Base-by-base conservation (phyloP, 352 stramenopile genomes). In the Phytophthora multivora region DNA sequence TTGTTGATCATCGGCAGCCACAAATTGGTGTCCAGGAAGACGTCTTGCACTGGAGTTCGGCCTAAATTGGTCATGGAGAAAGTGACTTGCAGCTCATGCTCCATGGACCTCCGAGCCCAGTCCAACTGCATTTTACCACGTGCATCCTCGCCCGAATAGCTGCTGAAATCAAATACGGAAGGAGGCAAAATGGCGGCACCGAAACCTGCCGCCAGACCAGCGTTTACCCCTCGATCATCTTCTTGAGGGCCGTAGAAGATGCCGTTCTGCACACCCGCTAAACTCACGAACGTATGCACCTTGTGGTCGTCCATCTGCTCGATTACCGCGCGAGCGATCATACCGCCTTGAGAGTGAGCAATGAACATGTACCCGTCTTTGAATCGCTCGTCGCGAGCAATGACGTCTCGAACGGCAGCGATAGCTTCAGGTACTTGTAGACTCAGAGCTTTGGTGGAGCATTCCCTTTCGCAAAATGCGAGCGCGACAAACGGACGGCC, bases 301-400 rank as follows among this genome's bases (percentile, higher is more conserved):
- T 77, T 71, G 65, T 86, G 76, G 47, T 83, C 70, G 42, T 86
- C 71, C 76, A 79, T 79, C 16, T 73, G 52, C 56, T 86, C 76
- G 36, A 83, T 59, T 12, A 83, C 73, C 4, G 59, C 66, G 4
- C 76, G 71, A 8, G 65, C 55, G 4, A 86, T 43, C 0, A 64
- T 19, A 0, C 71, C 76, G 4, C 75, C 75, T 4, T 73, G 63
- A 1, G 72, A 81, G 48, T 80, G 70, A 12, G 43, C 73, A 2
- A 85, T 62, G 21, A 85, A 69, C 39, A 77, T 54, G 70, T 85
- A 82, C 25, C 72, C 75, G 8, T 68, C 50, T 28, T 53, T 61
- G 31, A 75, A 80, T 1, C 23, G 40, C 3, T 43, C 33, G 53
- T 73, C 63, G 23, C 59, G 68, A 25, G 48, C 33, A 1, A 65